Percentiles rank a stretch among this genome's conserved stretches.
Conservation (phyloP, 176 grass and related monocot species). For the Juncus inflexus region DNA sequence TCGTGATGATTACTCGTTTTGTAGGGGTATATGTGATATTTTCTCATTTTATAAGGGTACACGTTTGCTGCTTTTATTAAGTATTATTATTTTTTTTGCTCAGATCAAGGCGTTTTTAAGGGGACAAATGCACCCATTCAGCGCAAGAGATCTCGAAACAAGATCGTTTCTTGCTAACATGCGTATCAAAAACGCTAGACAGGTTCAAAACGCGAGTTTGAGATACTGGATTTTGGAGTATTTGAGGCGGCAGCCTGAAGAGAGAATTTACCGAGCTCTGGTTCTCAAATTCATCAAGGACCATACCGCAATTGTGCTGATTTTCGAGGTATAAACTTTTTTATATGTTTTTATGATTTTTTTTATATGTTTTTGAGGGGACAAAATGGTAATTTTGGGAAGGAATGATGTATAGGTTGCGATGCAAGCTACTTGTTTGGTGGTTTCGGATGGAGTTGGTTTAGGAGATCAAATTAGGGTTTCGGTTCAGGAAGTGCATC, state of each 20-base stretch:
- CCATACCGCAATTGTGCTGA: slow-evolving; percentile 60
- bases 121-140: slow-evolving; percentile 68
- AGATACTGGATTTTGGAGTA: slow-evolving; percentile 92
- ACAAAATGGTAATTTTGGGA: background rate
- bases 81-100: slow-evolving; percentile 17
- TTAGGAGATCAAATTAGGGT: slow-evolving; percentile 58
- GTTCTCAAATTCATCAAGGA: slow-evolving; percentile 78
- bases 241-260: slow-evolving; percentile 67
- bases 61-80: background rate
- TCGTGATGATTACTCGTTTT: too few species aligned
- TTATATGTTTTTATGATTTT: background rate
- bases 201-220: slow-evolving; percentile 60
- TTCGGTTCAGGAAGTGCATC: slow-evolving; percentile 54
- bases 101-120: slow-evolving; percentile 94
- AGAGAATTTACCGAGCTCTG: slow-evolving; percentile 58
- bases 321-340: slow-evolving; percentile 53
- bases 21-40: too few species aligned
- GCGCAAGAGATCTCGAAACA: slow-evolving; percentile 69
- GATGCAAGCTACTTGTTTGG: slow-evolving; percentile 52
- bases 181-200: slow-evolving; percentile 76
- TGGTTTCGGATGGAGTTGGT: slow-evolving; percentile 46
- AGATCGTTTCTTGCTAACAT: slow-evolving; percentile 71
- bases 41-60: background rate
- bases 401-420: slow-evolving; percentile 31
- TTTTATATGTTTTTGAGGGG: slow-evolving; percentile 17